These are phyloP conservation scores for Fusarium sp. DNA, from an alignment of 2,329 filamentous ascomycete genomes.

Conservation along the genomic window DNA sequence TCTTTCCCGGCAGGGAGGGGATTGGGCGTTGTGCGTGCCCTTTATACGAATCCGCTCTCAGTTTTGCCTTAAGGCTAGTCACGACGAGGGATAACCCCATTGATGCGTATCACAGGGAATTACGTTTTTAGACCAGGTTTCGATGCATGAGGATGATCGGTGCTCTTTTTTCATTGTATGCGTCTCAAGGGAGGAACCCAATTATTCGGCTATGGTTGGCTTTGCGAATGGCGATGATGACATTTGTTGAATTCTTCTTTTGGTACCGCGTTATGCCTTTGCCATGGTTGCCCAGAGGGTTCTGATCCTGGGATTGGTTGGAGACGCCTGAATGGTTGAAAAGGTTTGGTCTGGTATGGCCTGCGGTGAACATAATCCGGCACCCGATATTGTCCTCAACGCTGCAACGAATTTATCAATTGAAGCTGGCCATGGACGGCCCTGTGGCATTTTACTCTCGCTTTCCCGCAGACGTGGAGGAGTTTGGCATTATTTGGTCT, in stretches of 20 bases:
- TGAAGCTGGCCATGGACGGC: slow-evolving; percentile 41
- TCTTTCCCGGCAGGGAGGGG: slow-evolving; percentile 43
- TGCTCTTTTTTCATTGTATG: slow-evolving; percentile 52
- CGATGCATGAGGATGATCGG: slow-evolving; percentile 60
- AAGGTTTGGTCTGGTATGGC: slow-evolving; percentile 32
- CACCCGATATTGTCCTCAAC: slow-evolving; percentile 38
- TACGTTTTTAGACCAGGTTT: slow-evolving; percentile 59
- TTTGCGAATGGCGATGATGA: slow-evolving; percentile 37
- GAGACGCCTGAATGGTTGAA: slow-evolving; percentile 37
- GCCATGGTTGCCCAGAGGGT: slow-evolving; percentile 36
- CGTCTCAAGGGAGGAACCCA: slow-evolving; percentile 42
- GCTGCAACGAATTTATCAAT: slow-evolving; percentile 42
- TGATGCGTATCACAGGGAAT: slow-evolving; percentile 50
- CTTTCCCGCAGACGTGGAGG: slow-evolving; percentile 37
- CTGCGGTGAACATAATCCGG: slow-evolving; percentile 30
- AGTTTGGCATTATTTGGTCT: slow-evolving; percentile 34
- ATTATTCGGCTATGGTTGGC: slow-evolving; percentile 39
- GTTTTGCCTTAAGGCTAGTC: slow-evolving; percentile 41
- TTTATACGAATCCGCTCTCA: slow-evolving; percentile 40
- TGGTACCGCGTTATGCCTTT: slow-evolving; percentile 36
- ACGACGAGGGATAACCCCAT: slow-evolving; percentile 43
- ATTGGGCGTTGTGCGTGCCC: slow-evolving; percentile 43
- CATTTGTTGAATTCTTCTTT: slow-evolving; percentile 36
- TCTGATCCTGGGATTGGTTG: slow-evolving; percentile 29
- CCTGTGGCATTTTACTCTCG: slow-evolving; percentile 40